These are phyloP conservation scores for Eucalyptus grandis DNA, from an alignment of 345 rosid genomes.

Conservation along the genomic window DNA sequence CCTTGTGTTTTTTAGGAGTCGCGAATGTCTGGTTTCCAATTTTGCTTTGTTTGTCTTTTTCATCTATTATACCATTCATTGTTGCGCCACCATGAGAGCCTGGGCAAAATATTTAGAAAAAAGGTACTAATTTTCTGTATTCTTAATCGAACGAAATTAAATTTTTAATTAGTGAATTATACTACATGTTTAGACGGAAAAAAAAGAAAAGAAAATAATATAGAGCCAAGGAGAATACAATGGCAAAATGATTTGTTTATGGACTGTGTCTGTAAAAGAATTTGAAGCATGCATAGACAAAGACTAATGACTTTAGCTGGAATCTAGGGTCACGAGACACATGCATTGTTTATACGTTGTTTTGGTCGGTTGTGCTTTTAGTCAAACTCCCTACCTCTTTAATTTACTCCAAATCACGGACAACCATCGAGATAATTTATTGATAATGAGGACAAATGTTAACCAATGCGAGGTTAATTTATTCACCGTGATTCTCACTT, in stretches of 20 bases:
- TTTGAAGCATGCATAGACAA: background rate
- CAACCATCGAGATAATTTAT: background rate
- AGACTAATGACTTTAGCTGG: background rate
- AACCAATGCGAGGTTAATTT: no score
- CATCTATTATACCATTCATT: no score
- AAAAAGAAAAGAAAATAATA: no score
- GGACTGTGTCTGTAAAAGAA: background rate
- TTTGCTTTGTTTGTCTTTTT: no score
- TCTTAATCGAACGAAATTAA: no score
- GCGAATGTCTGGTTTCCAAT: rapidly evolving
- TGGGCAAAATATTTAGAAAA: no score
- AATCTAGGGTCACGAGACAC: background rate
- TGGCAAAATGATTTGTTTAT: background rate
- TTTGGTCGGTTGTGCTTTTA: background rate
- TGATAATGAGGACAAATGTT: no score
- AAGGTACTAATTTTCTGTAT: no score
- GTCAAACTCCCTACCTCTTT: background rate
- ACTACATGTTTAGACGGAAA: no score
- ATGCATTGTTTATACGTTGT: background rate
- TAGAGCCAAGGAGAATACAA: background rate
- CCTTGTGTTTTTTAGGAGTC: no score
- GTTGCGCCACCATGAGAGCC: no score
- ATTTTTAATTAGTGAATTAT: background rate
- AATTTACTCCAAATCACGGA: background rate
- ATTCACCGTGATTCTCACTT: no score